These are phyloP conservation scores for Maudiozyma humilis DNA, from an alignment of 1,139 yeast species.

Conservation along the genomic window DNA sequence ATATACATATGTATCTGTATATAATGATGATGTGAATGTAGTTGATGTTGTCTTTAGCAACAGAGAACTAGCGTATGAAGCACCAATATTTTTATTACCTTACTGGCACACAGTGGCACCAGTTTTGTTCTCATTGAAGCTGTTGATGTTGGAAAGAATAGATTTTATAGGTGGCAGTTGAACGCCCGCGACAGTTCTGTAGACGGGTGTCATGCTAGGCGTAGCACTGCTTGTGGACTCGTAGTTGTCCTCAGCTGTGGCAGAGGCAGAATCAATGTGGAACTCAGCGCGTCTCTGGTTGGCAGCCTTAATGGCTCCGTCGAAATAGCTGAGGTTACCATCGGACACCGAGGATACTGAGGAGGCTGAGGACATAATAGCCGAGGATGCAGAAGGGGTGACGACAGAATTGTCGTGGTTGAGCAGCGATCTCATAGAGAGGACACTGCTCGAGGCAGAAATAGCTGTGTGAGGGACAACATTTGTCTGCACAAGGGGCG, in stretches of 20 bases:
- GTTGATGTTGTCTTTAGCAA: neutral
- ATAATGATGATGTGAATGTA: neutral
- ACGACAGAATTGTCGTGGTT: constrained; percentile 6
- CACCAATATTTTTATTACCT: too few relatives aligned
- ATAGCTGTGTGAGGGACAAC: too few relatives aligned
- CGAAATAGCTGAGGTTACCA: neutral
- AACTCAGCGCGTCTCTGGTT: constrained; percentile 10
- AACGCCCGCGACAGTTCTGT: neutral
- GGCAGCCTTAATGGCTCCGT: neutral
- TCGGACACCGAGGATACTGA: constrained; percentile 3
- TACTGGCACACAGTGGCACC: neutral
- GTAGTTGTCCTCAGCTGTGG: constrained; percentile 9
- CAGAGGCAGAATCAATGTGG: constrained; percentile 9
- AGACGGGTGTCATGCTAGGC: neutral
- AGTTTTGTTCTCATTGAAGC: constrained; percentile 4
- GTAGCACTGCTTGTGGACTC: neutral
- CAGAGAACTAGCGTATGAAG: neutral
- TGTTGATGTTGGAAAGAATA: constrained; percentile 15
- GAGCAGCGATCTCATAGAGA: constrained; percentile 14
- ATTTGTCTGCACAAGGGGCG: constrained; percentile 3
- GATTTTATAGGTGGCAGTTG: constrained; percentile 17
- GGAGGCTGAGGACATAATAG: neutral
- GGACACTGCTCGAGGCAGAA: constrained; percentile 16
- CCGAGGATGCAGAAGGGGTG: too few relatives aligned
- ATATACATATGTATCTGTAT: neutral